A percentile compares a stretch with the other conserved stretches of the same genome.
These are phyloP conservation scores for Trichoderma asperelloides DNA, from an alignment of 495 filamentous ascomycete genomes.

Conservation along the genomic window DNA sequence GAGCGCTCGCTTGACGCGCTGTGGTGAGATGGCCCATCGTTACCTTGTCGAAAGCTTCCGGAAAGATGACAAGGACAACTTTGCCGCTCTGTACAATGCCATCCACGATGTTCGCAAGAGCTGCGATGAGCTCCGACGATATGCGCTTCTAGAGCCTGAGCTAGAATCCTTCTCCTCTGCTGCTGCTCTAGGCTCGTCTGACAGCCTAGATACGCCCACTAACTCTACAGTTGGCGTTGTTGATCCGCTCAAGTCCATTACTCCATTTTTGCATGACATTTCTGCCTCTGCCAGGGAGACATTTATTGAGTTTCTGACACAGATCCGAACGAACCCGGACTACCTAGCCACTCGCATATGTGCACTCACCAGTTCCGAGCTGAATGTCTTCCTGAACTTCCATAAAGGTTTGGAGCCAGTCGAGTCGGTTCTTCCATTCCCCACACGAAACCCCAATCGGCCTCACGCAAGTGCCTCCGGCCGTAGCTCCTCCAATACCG, in stretches of 20 bases:
- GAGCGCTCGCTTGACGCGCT: constrained; percentile 68
- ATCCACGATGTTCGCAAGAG: constrained; percentile 82
- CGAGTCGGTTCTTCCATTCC: constrained; percentile 71
- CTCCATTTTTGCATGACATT: constrained; percentile 73
- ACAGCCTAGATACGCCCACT: constrained; percentile 33
- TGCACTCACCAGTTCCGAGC: constrained; percentile 61
- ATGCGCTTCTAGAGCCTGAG: constrained; percentile 61
- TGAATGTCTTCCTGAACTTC: constrained; percentile 62
- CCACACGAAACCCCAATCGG: constrained; percentile 52
- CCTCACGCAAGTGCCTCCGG: constrained; percentile 31
- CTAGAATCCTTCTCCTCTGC: constrained; percentile 43
- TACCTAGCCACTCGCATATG: constrained; percentile 76
- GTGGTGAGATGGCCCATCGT: constrained; percentile 67
- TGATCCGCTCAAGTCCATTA: constrained; percentile 32
- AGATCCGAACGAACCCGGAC: constrained; percentile 74
- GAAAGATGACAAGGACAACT: constrained; percentile 81
- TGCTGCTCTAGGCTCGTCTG: constrained; percentile 32
- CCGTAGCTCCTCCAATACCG: constrained; percentile 38
- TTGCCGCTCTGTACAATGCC: constrained; percentile 78
- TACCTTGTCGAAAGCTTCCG: constrained; percentile 83
- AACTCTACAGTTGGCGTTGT: constrained; percentile 18
- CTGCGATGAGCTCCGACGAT: constrained; percentile 61
- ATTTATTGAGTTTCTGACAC: constrained; percentile 68
- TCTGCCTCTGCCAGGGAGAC: constrained; percentile 64
- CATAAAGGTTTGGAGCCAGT: constrained; percentile 68